phyloP scores from a whole-genome alignment of 768 basidiomycete genomes.

The Mycena galericulata region DNA sequence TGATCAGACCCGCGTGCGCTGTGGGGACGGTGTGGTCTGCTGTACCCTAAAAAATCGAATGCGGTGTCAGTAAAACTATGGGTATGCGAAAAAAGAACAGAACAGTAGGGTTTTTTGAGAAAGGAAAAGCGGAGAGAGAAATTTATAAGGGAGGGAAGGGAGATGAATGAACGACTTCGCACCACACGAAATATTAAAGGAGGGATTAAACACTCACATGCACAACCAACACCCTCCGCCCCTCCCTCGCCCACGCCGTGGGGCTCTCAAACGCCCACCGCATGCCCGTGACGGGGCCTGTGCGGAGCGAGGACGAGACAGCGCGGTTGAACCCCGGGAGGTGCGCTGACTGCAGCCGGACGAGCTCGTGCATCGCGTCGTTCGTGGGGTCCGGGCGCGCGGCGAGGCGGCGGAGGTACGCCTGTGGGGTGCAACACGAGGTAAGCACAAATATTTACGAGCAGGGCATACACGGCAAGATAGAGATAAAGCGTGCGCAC shows the following conservation, averaged over 20 bases:
- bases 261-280: conserved; percentile 62
- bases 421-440: conserved; percentile 39
- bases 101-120: neutral
- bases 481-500: conserved; percentile 31
- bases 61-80: too few species aligned
- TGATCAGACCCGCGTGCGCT: conserved; percentile 62
- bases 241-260: conserved; percentile 55
- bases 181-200: neutral
- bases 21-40: conserved; percentile 67
- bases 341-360: conserved; percentile 82
- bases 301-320: conserved; percentile 77
- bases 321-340: conserved; percentile 81
- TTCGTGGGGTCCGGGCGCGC: neutral
- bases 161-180: neutral
- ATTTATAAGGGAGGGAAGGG: too few species aligned
- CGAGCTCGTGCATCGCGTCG: conserved; percentile 57
- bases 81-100: too few species aligned
- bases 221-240: conserved; percentile 68
- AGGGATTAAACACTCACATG: conserved; percentile 58
- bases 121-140: too few species aligned
- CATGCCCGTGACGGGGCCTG: conserved; percentile 78
- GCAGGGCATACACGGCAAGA: too few species aligned
- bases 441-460: too few species aligned
- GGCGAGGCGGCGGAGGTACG: conserved; percentile 29
- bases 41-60: conserved; percentile 58